These are phyloP conservation scores for Zoysia pacifica DNA, from an alignment of 176 grass and related monocot genomes.

Conservation along the genomic window DNA sequence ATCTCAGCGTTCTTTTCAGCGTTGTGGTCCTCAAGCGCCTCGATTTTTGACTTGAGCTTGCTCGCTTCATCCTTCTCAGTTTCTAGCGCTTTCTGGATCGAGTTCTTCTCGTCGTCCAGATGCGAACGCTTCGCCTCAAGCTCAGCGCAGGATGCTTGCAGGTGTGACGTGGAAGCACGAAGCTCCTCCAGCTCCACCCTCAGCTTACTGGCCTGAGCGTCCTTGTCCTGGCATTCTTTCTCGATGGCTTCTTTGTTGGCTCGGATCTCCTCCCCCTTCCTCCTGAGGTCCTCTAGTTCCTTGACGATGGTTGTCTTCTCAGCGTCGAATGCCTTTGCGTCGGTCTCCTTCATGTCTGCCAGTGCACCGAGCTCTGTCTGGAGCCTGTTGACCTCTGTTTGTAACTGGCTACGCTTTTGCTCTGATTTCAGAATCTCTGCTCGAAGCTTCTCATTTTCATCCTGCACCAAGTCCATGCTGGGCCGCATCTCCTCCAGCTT, in stretches of 20 bases:
- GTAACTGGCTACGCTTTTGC: not conserved
- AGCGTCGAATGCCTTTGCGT: not conserved
- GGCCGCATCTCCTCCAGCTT: too few relatives aligned
- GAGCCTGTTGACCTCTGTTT: constrained; percentile 18
- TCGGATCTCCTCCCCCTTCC: constrained; percentile 1
- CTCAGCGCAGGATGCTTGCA: constrained; percentile 22
- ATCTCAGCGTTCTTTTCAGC: constrained; percentile 29
- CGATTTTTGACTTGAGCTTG: constrained; percentile 23
- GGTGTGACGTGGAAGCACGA: not conserved
- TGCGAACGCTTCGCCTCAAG: not conserved
- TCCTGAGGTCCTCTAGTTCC: constrained; percentile 7
- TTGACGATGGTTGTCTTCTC: not conserved
- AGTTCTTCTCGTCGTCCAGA: constrained; percentile 42
- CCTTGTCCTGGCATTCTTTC: constrained; percentile 1
- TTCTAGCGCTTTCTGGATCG: constrained; percentile 11
- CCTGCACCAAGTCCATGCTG: too few relatives aligned
- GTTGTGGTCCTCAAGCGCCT: constrained; percentile 36
- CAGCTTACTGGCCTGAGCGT: constrained; percentile 12
- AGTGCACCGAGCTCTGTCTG: constrained; percentile 15
- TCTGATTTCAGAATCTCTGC: too few relatives aligned
- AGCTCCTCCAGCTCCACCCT: constrained; percentile 26
- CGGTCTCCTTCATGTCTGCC: constrained; percentile 25
- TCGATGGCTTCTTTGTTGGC: constrained; percentile 25
- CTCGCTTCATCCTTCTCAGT: constrained; percentile 15
- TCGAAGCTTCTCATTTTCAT: too few relatives aligned